phyloP scores from a whole-genome alignment of 2,329 filamentous ascomycete genomes.

The Epichloe typhina region DNA sequence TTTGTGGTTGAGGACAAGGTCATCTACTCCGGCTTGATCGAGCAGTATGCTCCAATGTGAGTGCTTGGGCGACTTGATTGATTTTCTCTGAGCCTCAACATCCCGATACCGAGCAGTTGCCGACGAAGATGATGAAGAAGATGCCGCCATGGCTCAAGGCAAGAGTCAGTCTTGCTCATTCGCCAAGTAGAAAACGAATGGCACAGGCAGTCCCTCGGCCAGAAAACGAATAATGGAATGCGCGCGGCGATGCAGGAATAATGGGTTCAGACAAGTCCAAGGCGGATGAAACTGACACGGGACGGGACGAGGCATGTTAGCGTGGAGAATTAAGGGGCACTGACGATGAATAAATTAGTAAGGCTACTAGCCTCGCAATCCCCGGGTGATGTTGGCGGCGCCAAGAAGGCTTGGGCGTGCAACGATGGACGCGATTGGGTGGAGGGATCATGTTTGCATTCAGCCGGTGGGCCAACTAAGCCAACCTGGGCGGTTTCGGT shows the following conservation, averaged over 20 bases:
- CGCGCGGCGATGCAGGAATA: background rate
- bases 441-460: too few relatives aligned
- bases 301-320: too few relatives aligned
- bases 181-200: background rate
- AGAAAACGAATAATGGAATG: background rate
- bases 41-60: conserved; percentile 40
- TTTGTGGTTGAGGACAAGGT: conserved; percentile 38
- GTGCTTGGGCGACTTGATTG: conserved; percentile 15
- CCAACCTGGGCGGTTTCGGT: too few relatives aligned
- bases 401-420: too few relatives aligned
- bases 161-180: background rate
- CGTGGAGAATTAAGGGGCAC: too few relatives aligned
- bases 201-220: background rate
- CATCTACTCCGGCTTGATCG: conserved; percentile 44
- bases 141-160: conserved; percentile 4
- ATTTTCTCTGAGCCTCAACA: conserved; percentile 26
- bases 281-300: too few relatives aligned
- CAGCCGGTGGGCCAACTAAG: too few relatives aligned
- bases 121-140: background rate
- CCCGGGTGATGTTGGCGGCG: too few relatives aligned
- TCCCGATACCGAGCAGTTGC: conserved; percentile 21
- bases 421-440: too few relatives aligned
- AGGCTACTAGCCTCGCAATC: too few relatives aligned
- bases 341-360: too few relatives aligned
- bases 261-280: background rate